Evolutionary conservation across 164 flowering plant species (phyloP), one percentile per base, ranked within the genome.

Genomic region (Vitis cinerea): DNA sequence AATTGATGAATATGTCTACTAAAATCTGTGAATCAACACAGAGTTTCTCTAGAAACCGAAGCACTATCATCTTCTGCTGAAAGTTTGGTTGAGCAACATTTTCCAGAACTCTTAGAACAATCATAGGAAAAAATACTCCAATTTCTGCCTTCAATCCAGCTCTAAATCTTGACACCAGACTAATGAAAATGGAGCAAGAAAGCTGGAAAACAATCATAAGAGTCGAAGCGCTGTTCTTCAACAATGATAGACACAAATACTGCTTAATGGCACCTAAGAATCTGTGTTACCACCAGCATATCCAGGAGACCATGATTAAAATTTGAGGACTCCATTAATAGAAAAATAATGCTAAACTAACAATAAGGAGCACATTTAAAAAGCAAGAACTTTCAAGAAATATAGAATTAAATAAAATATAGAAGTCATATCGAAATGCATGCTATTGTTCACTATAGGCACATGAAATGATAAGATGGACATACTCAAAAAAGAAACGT

Each of bases 71-170:
- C 85, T 96, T 96, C 85, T 96, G 99, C 79, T 90, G 97, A 73
- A 86, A 96, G 85, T 92, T 94, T 54, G 99, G 99, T 75, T 96
- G 98, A 54, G 90, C 82, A 67, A 96, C 99, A 78, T 96, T 96
- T 79, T 96, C 99, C 77, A 96, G 72, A 65, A 96, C 98, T 79
- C 99, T 86, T 15, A 96, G 94, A 74, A 96, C 98, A 73, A 96
- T 94, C 98, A 96, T 96, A 51, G 99, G 99, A 74, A 92, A 96
- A 79, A 96, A 96, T 17, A 96, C 98, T 52, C 99, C 99, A 78
- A 96, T 96, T 83, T 96, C 98, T 80, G 99, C 99, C 80, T 96
- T 96, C 83, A 96, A 71, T 65, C 99, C 99, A 77, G 97, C 95
- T 80, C 99, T 91, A 79, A 93, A 96, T 81, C 97, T 84, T 71